phyloP scores from a whole-genome alignment of 768 basidiomycete species.

The Suillus placidus region DNA sequence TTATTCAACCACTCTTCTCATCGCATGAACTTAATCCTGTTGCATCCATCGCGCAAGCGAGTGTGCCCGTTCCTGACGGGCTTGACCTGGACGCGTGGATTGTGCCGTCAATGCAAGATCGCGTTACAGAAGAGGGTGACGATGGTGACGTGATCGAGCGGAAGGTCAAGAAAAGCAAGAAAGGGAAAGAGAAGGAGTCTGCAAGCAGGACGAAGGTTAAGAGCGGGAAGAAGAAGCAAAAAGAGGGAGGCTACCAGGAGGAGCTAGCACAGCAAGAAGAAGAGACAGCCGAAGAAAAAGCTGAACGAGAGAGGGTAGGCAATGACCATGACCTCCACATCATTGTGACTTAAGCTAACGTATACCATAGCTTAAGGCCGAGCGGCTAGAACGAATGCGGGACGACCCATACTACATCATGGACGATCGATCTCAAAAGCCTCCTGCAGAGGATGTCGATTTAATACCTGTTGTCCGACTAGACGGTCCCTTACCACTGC shows the following conservation, averaged over 20 bases:
- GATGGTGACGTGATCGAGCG: constrained; percentile 40
- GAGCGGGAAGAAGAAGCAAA: constrained; percentile 50
- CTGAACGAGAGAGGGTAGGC: constrained; percentile 67
- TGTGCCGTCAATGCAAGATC: constrained; percentile 56
- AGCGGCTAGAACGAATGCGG: constrained; percentile 70
- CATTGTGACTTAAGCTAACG: constrained; percentile 13
- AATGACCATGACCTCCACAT: not conserved
- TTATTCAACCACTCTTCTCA: constrained; percentile 79
- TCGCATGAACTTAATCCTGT: constrained; percentile 86
- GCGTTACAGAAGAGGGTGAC: constrained; percentile 30
- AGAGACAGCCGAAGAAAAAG: constrained; percentile 62
- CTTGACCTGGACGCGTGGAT: constrained; percentile 88
- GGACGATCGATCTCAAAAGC: constrained; percentile 53
- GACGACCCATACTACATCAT: constrained; percentile 94
- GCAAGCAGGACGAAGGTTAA: constrained; percentile 32
- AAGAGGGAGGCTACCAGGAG: constrained; percentile 24
- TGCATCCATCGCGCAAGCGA: constrained; percentile 75
- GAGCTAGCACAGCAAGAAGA: constrained; percentile 43
- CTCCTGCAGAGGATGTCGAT: constrained; percentile 67
- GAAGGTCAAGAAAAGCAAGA: constrained; percentile 46
- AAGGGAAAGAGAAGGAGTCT: constrained; percentile 49
- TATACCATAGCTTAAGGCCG: constrained; percentile 63
- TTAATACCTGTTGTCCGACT: constrained; percentile 89
- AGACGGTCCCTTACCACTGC: constrained; percentile 60
- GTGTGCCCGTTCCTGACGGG: constrained; percentile 80